Evolutionary conservation across 208 protist species (phyloP), one percentile per base, ranked within the genome.

Genomic region (Wallacemonas sp.): DNA sequence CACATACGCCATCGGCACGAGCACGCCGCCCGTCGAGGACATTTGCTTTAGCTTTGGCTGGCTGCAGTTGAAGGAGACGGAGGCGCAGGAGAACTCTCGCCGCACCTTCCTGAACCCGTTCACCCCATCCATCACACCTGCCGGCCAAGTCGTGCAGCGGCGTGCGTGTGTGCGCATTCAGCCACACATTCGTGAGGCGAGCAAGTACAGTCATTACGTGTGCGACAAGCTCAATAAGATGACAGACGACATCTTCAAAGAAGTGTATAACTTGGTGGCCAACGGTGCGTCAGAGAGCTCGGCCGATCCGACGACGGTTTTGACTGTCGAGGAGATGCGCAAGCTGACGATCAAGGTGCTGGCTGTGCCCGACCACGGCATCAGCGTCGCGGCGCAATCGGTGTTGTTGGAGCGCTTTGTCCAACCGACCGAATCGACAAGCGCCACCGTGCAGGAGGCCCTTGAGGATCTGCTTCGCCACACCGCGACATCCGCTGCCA

Each of bases 11-110:
- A 88, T 94, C 66, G 84, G 84, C 28, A 87, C 79, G 11, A 46
- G 69, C 1, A 72, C 72, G 12, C 70, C 72, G 22, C 88, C 88
- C 26, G 45, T 91, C 19, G 68, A 77, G 22, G 62, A 81, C 30
- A 58, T 94, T 24, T 17, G 49, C 26, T 88, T 89, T 41, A 73
- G 64, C 61, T 86, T 94, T 62, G 72, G 80, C 51, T 90, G 83
- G 88, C 77, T 76, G n/a, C 77, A 86, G 51, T 70, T 94, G 55
- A 71, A 77, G 27, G 88, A 92, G 39, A 66, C 77, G 19, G 85
- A 90, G 39, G 75, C 76, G 15, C 78, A 84, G 19, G 88, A 87
- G 45, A 73, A 55, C 67, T 62, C 65, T 21, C 59, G 55, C 19
- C 36, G 44, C 36, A 68, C 36, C 38, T 78, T 66, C 36, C 30